phyloP scores from a whole-genome alignment of 805 yeast genomes.

The Yarrowia divulgata region DNA sequence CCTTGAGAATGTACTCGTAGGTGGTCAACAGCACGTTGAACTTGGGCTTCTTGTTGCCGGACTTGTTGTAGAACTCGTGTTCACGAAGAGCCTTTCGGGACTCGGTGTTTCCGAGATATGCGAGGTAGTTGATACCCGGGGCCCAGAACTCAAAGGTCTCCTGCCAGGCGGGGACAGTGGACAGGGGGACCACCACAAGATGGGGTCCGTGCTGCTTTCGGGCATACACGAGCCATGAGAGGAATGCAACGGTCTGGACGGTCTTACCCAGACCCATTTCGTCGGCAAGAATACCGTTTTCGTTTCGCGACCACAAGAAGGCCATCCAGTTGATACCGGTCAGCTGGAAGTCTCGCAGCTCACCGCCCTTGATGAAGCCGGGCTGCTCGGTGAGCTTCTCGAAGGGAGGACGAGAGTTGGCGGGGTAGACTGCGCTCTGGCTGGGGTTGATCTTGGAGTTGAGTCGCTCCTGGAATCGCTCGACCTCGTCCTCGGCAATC shows the following conservation, averaged over 20 bases:
- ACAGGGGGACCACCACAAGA: conserved; percentile 92
- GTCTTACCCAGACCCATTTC: conserved; percentile 99
- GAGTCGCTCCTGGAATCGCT: conserved; percentile 78
- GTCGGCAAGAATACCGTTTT: conserved; percentile 96
- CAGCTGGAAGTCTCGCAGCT: conserved; percentile 93
- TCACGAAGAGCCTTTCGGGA: conserved; percentile 84
- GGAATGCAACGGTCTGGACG: conserved; percentile 92
- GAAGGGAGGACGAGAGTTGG: conserved; percentile 76
- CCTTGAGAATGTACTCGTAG: conserved; percentile 94
- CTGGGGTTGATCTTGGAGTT: conserved; percentile 86
- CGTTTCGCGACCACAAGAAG: conserved; percentile 95
- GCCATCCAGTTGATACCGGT: conserved; percentile 99
- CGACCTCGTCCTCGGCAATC: conserved; percentile 82
- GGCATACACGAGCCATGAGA: conserved; percentile 94
- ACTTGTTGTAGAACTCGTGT: conserved; percentile 77
- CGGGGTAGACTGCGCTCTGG: conserved; percentile 76
- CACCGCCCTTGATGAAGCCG: conserved; percentile 85
- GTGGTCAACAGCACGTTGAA: conserved; percentile 94
- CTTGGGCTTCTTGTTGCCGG: conserved; percentile 70
- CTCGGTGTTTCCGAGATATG: conserved; percentile 89
- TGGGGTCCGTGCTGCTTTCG: conserved; percentile 98
- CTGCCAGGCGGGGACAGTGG: conserved; percentile 99
- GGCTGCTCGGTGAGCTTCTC: conserved; percentile 90
- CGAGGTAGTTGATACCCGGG: conserved; percentile 91
- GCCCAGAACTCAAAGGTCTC: conserved; percentile 98